Percentiles rank a stretch among this genome's conserved stretches.
Evolutionary conservation across 805 yeast genomes (phyloP).

Genomic region (Cyberlindnera galapagoensis): DNA sequence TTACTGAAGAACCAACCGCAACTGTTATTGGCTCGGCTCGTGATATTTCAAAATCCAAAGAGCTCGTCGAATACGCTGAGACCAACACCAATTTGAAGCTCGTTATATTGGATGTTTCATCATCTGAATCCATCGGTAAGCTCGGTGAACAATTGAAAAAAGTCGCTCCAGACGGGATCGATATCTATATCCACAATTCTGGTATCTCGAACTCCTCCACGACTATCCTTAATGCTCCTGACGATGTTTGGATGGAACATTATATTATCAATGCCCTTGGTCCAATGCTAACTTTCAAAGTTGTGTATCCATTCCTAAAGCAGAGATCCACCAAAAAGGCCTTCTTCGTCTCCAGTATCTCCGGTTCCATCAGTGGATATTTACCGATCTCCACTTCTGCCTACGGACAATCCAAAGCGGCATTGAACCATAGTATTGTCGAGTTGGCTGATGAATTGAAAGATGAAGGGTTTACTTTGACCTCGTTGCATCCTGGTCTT

Average conservation of each 20-base stretch:
- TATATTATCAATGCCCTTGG: conserved; percentile 22
- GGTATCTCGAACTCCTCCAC: conserved; percentile 18
- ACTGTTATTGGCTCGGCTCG: conserved; percentile 13
- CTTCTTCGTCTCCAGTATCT: conserved; percentile 23
- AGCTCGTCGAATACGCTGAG: conserved; percentile 7
- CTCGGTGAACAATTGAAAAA: conserved; percentile 11
- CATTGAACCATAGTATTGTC: conserved; percentile 26
- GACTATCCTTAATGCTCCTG: neutral
- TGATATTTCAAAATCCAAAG: conserved; percentile 8
- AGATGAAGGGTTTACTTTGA: conserved; percentile 22
- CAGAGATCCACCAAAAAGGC: conserved; percentile 20
- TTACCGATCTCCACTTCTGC: conserved; percentile 18
- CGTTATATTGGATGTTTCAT: conserved; percentile 20
- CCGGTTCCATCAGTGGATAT: conserved; percentile 20
- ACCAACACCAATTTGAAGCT: conserved; percentile 21
- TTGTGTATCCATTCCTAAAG: conserved; percentile 18
- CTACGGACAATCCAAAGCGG: conserved; percentile 34
- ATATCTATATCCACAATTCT: conserved; percentile 24
- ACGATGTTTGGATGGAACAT: conserved; percentile 9
- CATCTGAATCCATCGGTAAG: conserved; percentile 13
- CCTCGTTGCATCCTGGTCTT: conserved; percentile 33
- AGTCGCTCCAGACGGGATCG: conserved; percentile 19
- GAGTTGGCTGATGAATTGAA: conserved; percentile 24
- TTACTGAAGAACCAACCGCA: conserved; percentile 2
- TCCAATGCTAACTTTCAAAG: conserved; percentile 17